Percentiles rank a stretch among this genome's conserved stretches.
phyloP scores from a whole-genome alignment of 2,329 filamentous ascomycete genomes.

The Cladosporium cucumerinum region DNA sequence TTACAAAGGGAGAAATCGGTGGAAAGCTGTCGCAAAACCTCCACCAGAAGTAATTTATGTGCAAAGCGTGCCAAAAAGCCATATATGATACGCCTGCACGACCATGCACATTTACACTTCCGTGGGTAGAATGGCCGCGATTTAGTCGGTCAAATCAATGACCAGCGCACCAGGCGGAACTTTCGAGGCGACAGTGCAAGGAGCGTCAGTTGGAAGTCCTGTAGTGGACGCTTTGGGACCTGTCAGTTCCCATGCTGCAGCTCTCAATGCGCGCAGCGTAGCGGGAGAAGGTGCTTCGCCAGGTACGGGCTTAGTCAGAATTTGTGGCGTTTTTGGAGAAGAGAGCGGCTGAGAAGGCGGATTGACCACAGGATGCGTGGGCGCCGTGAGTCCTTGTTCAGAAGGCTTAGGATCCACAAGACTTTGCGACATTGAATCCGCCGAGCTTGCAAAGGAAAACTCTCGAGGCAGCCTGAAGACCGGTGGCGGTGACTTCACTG shows the following conservation, averaged over 20 bases:
- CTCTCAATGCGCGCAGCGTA: slow-evolving; percentile 11
- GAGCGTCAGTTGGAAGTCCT: not conserved
- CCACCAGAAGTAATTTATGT: not conserved
- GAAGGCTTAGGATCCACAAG: not conserved
- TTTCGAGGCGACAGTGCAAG: not conserved
- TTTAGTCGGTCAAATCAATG: not conserved
- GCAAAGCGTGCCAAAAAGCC: not conserved
- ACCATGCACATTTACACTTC: not conserved
- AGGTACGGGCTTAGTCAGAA: not conserved
- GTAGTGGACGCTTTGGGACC: not conserved
- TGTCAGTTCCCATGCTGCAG: not conserved
- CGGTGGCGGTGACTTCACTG: not conserved
- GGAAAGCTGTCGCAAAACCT: not conserved
- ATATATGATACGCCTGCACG: not conserved
- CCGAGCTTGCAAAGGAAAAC: not conserved
- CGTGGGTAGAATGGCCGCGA: not conserved
- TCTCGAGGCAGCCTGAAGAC: not conserved
- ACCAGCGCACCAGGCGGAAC: not conserved
- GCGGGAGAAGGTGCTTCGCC: slow-evolving; percentile 4
- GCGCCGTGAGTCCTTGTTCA: no score
- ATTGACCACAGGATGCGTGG: no score
- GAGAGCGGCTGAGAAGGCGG: not conserved
- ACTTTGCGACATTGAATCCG: not conserved
- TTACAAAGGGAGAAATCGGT: not conserved
- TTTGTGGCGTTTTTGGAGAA: not conserved